phyloP scores from a whole-genome alignment of 2,329 filamentous ascomycete species.

The Nigrospora sphaerica region DNA sequence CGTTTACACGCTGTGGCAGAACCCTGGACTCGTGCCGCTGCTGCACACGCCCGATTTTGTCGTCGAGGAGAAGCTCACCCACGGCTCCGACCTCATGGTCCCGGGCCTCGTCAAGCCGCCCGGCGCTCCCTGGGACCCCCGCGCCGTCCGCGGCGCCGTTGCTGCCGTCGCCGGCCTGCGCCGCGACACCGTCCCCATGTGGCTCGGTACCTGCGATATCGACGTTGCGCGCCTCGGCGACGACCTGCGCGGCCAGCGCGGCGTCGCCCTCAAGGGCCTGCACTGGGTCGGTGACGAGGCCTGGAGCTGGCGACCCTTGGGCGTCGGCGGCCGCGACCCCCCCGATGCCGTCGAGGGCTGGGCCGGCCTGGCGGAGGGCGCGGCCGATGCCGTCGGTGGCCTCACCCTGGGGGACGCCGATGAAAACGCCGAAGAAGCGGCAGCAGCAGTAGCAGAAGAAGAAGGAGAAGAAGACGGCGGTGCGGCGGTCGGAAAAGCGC shows the following conservation, averaged over 20 bases:
- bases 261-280: conserved; percentile 56
- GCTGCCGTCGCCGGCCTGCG: conserved; percentile 57
- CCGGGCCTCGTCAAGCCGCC: conserved; percentile 49
- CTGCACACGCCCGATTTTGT: conserved; percentile 57
- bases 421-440: conserved; percentile 12
- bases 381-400: conserved; percentile 6
- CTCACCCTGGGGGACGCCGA: conserved; percentile 17
- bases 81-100: conserved; percentile 63
- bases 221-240: not conserved
- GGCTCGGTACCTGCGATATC: conserved; percentile 49
- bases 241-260: conserved; percentile 29
- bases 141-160: conserved; percentile 51
- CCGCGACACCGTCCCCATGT: conserved; percentile 52
- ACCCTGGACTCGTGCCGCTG: conserved; percentile 52
- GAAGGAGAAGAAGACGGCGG: conserved; percentile 11
- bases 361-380: conserved; percentile 10
- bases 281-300: conserved; percentile 65
- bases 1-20: conserved; percentile 62
- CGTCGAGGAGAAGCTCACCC: conserved; percentile 50
- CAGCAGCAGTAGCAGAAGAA: not conserved
- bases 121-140: conserved; percentile 54
- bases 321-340: conserved; percentile 41
- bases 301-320: conserved; percentile 55
- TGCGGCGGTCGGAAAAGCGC: not conserved
- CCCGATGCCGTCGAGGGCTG: conserved; percentile 48